Percentiles rank a stretch among this genome's conserved stretches.
Evolutionary conservation across 2,329 filamentous ascomycete genomes (phyloP).

Genomic region (Acrodontium crateriforme): DNA sequence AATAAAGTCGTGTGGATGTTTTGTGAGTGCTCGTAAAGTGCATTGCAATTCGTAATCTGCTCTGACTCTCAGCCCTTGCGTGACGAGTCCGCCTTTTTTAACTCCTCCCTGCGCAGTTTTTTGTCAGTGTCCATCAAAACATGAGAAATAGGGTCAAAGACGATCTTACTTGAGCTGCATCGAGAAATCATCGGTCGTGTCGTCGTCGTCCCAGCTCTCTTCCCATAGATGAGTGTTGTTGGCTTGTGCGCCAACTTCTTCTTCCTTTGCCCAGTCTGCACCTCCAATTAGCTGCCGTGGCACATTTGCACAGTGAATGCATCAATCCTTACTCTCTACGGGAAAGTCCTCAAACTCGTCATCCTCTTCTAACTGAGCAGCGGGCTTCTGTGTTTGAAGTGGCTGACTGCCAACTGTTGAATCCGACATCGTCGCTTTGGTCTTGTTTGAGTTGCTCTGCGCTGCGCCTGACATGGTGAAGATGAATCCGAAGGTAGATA

Average conservation of each 20-base stretch:
- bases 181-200: slow-evolving; percentile 92
- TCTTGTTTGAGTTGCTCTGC: slow-evolving; percentile 24
- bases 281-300: slow-evolving; percentile 1
- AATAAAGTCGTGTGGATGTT: too few species aligned
- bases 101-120: slow-evolving; percentile 52
- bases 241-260: slow-evolving; percentile 54
- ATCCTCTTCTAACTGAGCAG: slow-evolving; percentile 74
- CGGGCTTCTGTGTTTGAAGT: slow-evolving; percentile 46
- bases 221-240: slow-evolving; percentile 71
- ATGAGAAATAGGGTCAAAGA: too few species aligned
- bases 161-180: slow-evolving; percentile 84
- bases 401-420: slow-evolving; percentile 29
- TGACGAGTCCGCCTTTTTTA: slow-evolving; percentile 93
- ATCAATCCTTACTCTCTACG: slow-evolving; percentile 72
- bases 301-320: slow-evolving; percentile 55
- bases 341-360: slow-evolving; percentile 99
- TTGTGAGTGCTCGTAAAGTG: too few species aligned
- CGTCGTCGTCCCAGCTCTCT: slow-evolving; percentile 99
- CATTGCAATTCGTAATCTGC: too few species aligned
- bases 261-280: slow-evolving; percentile 82
- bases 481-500: too few species aligned
- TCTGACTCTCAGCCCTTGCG: too few species aligned
- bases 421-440: slow-evolving; percentile 28
- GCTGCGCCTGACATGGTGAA: slow-evolving; percentile 35
- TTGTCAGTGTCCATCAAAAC: slow-evolving; percentile 1